phyloP scores from a whole-genome alignment of 2,329 filamentous ascomycete genomes.

The Moelleriella libera region DNA sequence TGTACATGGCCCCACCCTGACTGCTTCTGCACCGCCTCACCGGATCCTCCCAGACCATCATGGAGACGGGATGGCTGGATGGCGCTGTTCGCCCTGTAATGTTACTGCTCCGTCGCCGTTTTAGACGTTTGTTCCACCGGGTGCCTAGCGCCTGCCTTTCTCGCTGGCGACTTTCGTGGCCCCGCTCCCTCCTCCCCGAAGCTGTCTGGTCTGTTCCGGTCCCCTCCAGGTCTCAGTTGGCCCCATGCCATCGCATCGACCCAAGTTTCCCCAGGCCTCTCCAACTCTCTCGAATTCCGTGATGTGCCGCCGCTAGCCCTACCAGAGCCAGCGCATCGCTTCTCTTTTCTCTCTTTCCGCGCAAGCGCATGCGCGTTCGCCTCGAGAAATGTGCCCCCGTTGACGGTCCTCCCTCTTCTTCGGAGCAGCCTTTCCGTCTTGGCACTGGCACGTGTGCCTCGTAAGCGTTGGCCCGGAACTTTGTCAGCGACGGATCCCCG shows the following conservation, averaged over 20 bases:
- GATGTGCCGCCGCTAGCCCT: not conserved
- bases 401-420: too few relatives aligned
- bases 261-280: not conserved
- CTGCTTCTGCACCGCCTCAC: not conserved
- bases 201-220: too few relatives aligned
- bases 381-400: not conserved
- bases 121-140: too few relatives aligned
- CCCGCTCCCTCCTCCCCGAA: too few relatives aligned
- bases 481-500: too few relatives aligned
- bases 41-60: not conserved
- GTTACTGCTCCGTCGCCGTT: too few relatives aligned
- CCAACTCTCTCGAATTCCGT: not conserved
- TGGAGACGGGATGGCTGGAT: not conserved
- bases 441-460: too few relatives aligned
- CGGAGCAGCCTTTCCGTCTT: too few relatives aligned
- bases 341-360: not conserved
- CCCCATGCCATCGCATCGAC: not conserved
- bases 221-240: not conserved
- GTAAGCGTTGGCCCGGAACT: too few relatives aligned
- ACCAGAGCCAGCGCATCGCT: not conserved
- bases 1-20: not conserved
- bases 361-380: constrained; percentile 1
- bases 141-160: too few relatives aligned
- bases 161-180: too few relatives aligned
- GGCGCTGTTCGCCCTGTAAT: too few relatives aligned